phyloP scores from a whole-genome alignment of 306 rosid species.

The Casuarina cunninghamiana region DNA sequence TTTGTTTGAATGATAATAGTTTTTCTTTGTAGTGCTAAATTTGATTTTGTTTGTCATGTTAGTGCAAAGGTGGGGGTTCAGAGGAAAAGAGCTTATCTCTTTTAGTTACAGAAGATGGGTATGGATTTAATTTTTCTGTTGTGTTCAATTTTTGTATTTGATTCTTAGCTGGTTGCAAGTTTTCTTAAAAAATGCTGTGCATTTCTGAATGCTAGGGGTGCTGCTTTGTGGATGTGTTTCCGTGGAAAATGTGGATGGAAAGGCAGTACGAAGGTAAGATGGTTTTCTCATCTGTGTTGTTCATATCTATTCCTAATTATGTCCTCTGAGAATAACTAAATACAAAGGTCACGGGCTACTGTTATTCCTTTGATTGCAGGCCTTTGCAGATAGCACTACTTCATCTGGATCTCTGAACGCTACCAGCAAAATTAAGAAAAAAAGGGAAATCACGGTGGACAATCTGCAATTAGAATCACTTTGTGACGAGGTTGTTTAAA shows the following conservation, averaged over 20 bases:
- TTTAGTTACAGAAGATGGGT: slow-evolving; percentile 67
- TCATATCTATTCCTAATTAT: not conserved
- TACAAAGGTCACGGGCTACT: slow-evolving; percentile 11
- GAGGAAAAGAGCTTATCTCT: slow-evolving; percentile 66
- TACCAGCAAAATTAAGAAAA: slow-evolving; percentile 32
- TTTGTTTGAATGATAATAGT: slow-evolving; percentile 10
- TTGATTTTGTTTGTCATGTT: slow-evolving; percentile 9
- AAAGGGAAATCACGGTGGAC: slow-evolving; percentile 60
- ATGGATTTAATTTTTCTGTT: slow-evolving; percentile 20
- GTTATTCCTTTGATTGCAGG: slow-evolving; percentile 48
- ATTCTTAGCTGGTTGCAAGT: slow-evolving; percentile 7
- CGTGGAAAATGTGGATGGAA: slow-evolving; percentile 88
- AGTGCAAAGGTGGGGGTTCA: slow-evolving; percentile 82
- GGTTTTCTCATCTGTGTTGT: slow-evolving; percentile 13
- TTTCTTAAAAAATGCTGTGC: slow-evolving; percentile 13
- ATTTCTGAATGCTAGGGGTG: slow-evolving; percentile 48
- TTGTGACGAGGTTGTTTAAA: slow-evolving; percentile 63
- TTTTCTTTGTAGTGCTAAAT: slow-evolving; percentile 2
- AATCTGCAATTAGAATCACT: slow-evolving; percentile 77
- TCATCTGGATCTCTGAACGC: slow-evolving; percentile 14
- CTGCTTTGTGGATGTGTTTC: slow-evolving; percentile 76
- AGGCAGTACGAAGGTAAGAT: slow-evolving; percentile 70
- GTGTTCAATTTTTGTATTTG: slow-evolving; percentile 5
- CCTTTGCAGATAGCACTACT: slow-evolving; percentile 50
- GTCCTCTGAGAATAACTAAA: slow-evolving; percentile 14